phyloP scores from a whole-genome alignment of 2,329 filamentous ascomycete genomes.

The Akanthomyces dipterigenus region DNA sequence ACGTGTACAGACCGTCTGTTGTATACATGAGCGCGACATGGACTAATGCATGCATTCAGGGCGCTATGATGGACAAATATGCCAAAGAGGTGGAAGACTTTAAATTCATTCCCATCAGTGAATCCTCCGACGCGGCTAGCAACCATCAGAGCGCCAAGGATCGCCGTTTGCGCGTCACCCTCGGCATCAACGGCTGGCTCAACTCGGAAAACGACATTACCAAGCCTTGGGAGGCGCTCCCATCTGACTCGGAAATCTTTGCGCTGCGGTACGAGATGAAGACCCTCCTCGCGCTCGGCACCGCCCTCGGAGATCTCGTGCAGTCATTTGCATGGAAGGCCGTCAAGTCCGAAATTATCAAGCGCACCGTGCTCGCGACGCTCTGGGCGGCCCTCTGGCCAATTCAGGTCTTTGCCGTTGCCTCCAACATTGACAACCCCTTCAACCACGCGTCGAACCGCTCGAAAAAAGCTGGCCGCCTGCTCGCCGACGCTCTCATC shows the following conservation, averaged over 20 bases:
- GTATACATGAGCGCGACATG: neutral
- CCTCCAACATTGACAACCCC: slow-evolving; percentile 70
- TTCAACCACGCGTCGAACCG: slow-evolving; percentile 71
- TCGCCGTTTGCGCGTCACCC: slow-evolving; percentile 66
- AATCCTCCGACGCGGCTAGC: slow-evolving; percentile 1
- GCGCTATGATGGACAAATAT: slow-evolving; percentile 81
- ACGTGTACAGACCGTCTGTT: slow-evolving; percentile 13
- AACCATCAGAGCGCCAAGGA: slow-evolving; percentile 18
- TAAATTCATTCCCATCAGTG: slow-evolving; percentile 65
- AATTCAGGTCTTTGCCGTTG: slow-evolving; percentile 57
- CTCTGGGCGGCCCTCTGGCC: slow-evolving; percentile 66
- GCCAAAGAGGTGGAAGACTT: slow-evolving; percentile 81
- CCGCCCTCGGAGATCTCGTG: slow-evolving; percentile 64
- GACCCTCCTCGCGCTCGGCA: slow-evolving; percentile 68
- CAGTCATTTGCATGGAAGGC: slow-evolving; percentile 68
- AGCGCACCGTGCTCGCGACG: slow-evolving; percentile 61
- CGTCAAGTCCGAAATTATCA: slow-evolving; percentile 68
- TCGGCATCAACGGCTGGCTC: slow-evolving; percentile 85
- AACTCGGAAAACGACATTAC: slow-evolving; percentile 67
- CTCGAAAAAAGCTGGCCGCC: slow-evolving; percentile 71
- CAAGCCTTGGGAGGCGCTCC: slow-evolving; percentile 71
- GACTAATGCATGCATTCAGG: slow-evolving; percentile 29
- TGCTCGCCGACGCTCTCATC: slow-evolving; percentile 75
- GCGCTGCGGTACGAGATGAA: slow-evolving; percentile 79
- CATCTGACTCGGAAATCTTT: slow-evolving; percentile 69